Conservation (phyloP, 225 moss, liverwort and hornwort genomes). For the Thuidium tamariscinum region DNA sequence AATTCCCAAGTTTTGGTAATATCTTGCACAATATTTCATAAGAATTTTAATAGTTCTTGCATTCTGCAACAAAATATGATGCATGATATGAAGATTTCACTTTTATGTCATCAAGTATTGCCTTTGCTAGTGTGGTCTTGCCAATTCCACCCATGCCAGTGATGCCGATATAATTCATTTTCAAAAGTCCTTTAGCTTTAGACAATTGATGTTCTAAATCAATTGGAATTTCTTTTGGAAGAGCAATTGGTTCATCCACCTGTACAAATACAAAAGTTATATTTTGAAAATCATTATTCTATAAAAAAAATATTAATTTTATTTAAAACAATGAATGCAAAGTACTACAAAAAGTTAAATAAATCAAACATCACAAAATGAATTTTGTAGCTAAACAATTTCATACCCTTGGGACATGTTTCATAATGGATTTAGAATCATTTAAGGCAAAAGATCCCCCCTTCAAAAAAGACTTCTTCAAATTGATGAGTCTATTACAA, state of each 20-base stretch:
- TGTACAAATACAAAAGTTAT: rapidly evolving
- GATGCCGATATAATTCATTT: too few relatives aligned
- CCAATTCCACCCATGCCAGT: too few relatives aligned
- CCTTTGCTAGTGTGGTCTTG: too few relatives aligned
- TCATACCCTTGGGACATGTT: not conserved
- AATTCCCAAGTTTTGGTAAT: not conserved
- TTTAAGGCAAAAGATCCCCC: not conserved
- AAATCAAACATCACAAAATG: not conserved
- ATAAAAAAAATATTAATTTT: rapidly evolving
- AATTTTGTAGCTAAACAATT: rapidly evolving
- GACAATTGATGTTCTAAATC: not conserved
- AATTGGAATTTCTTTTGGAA: rapidly evolving
- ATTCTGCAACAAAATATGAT: not conserved
- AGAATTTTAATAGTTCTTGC: not conserved
- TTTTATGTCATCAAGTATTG: too few relatives aligned
- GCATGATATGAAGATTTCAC: not conserved
- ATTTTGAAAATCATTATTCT: rapidly evolving
- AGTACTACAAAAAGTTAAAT: rapidly evolving
- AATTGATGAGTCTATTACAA: not conserved
- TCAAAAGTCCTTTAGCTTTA: not conserved
- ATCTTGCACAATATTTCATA: not conserved
- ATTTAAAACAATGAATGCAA: rapidly evolving
- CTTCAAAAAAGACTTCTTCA: not conserved
- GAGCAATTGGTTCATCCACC: not conserved
- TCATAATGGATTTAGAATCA: rapidly evolving